Evolutionary conservation across 176 grass and related monocot genomes (phyloP).

Genomic region (Phragmites australis): DNA sequence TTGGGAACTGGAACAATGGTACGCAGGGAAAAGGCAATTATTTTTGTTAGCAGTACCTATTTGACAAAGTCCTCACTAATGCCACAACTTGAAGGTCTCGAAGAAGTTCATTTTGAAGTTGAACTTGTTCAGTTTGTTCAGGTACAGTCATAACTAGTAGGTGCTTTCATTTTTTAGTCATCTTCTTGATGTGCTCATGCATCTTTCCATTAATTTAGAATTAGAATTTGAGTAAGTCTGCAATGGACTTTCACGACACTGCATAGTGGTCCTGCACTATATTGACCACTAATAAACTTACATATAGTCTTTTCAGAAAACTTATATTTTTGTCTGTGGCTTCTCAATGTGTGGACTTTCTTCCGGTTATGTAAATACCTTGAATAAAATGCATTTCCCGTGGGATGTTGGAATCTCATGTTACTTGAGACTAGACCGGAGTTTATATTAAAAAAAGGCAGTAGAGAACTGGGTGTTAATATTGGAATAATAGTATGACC

Average conservation of each 20-base stretch:
- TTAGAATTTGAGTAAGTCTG: conserved; percentile 13
- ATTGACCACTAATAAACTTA: background rate
- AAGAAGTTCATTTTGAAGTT: conserved; percentile 86
- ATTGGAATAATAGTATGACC: background rate
- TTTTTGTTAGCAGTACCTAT: conserved; percentile 81
- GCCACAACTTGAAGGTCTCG: conserved; percentile 65
- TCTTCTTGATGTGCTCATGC: background rate
- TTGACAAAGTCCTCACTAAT: conserved; percentile 76
- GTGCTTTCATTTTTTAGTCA: conserved; percentile 1
- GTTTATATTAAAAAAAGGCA: conserved; percentile 22
- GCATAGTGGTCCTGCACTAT: background rate
- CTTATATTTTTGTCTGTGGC: background rate
- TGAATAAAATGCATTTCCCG: background rate
- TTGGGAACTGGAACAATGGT: conserved; percentile 92
- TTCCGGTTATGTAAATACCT: background rate
- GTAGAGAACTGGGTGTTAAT: conserved; percentile 2
- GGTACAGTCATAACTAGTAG: conserved; percentile 47
- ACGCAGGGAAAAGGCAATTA: conserved; percentile 73
- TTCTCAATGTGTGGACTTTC: background rate
- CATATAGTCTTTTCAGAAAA: background rate
- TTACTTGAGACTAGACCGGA: conserved; percentile 14
- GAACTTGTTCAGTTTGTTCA: conserved; percentile 90
- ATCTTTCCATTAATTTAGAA: background rate
- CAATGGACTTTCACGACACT: background rate
- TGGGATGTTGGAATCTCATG: conserved; percentile 17